phyloP scores from a whole-genome alignment of 768 basidiomycete species.

The Rhizopogon salebrosus region DNA sequence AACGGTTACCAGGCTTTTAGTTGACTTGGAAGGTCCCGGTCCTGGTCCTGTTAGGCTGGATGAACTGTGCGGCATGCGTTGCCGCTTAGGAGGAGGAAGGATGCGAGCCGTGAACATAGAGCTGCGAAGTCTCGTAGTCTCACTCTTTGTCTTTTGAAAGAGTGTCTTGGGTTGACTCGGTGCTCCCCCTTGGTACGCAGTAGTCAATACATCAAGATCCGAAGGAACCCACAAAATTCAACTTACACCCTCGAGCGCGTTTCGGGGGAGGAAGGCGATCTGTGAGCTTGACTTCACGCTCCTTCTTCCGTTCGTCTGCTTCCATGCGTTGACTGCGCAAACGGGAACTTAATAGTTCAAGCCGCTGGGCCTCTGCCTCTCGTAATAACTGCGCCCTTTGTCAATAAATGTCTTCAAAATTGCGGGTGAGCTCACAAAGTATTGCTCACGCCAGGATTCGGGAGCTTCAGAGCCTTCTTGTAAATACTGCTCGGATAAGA shows the following conservation, averaged over 20 bases:
- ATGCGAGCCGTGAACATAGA: slow-evolving; percentile 50
- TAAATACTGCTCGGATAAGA: slow-evolving; percentile 44
- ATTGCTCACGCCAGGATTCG: slow-evolving; percentile 65
- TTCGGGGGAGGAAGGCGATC: slow-evolving; percentile 64
- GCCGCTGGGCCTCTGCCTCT: slow-evolving; percentile 54
- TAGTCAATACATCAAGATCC: slow-evolving; percentile 9
- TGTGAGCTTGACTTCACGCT: slow-evolving; percentile 70
- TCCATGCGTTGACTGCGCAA: slow-evolving; percentile 64
- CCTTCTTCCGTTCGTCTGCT: slow-evolving; percentile 71
- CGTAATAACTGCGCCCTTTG: slow-evolving; percentile 41
- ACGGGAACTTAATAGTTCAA: slow-evolving; percentile 58
- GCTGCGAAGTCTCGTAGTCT: slow-evolving; percentile 64
- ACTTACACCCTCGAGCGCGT: slow-evolving; percentile 37
- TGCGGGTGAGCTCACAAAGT: slow-evolving; percentile 45
- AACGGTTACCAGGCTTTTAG: slow-evolving; percentile 43
- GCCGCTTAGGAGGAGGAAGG: slow-evolving; percentile 47
- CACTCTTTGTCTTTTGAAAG: slow-evolving; percentile 71
- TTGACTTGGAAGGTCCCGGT: slow-evolving; percentile 23
- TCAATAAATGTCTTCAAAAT: slow-evolving; percentile 1
- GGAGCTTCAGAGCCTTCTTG: slow-evolving; percentile 38
- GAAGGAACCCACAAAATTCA: background rate
- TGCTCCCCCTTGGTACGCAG: slow-evolving; percentile 29
- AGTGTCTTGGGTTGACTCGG: slow-evolving; percentile 55
- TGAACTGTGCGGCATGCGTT: slow-evolving; percentile 35
- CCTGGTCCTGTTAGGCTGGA: slow-evolving; percentile 29